A percentile compares a stretch with the other conserved stretches of the same genome.
Conservation (phyloP, 768 basidiomycete genomes). For the Sporobolomyces roseus region DNA sequence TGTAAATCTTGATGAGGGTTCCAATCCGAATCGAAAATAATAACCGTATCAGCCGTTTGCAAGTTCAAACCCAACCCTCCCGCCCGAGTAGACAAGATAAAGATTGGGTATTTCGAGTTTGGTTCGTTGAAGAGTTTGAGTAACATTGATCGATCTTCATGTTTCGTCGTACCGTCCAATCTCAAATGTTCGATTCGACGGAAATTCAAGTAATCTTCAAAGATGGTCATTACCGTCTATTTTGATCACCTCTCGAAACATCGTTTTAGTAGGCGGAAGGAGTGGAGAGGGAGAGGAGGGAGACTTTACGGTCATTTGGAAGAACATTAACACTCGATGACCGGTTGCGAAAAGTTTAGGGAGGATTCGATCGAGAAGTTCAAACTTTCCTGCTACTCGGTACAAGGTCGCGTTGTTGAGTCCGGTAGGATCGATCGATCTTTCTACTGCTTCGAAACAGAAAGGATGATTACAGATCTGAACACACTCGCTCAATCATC, state of each 20-base stretch:
- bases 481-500: not conserved
- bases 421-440: conserved; percentile 79
- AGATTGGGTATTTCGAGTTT: conserved; percentile 56
- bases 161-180: conserved; percentile 81
- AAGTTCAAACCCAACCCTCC: conserved; percentile 84
- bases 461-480: conserved; percentile 91
- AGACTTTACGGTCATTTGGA: conserved; percentile 78
- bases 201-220: conserved; percentile 63
- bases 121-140: conserved; percentile 87
- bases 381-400: conserved; percentile 87
- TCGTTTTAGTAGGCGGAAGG: conserved; percentile 79
- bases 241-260: conserved; percentile 55
- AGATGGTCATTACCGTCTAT: conserved; percentile 91
- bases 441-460: conserved; percentile 90
- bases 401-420: conserved; percentile 70
- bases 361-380: conserved; percentile 80
- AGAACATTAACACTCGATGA: conserved; percentile 96
- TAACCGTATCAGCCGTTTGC: conserved; percentile 58
- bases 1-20: conserved; percentile 99
- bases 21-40: conserved; percentile 57
- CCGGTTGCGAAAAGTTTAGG: conserved; percentile 91
- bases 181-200: conserved; percentile 87
- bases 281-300: conserved; percentile 55
- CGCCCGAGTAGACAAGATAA: conserved; percentile 74
- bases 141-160: conserved; percentile 74